Evolutionary conservation across 1,139 yeast genomes (phyloP), one percentile per base, ranked within the genome.

Genomic region (Sugiyamaella grinbergsii): DNA sequence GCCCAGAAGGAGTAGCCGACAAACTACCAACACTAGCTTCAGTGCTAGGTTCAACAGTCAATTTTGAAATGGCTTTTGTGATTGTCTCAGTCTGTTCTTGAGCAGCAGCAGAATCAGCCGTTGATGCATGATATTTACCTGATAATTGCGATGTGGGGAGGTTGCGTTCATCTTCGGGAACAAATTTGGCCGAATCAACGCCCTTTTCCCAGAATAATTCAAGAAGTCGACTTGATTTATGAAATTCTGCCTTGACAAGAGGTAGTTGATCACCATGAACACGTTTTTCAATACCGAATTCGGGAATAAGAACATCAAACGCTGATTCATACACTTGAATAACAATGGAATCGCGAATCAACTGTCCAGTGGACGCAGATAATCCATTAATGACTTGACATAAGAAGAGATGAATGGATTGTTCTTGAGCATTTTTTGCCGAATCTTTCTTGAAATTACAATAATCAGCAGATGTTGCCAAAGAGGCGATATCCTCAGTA

Each of bases 241-340:
- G 94, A 68, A 86, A 93, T 66, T 93, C 98, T 3, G 98, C 98
- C 69, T 90, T 90, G 22, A 81, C 82, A 56, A 93, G 74, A 13
- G 98, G 98, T 52, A 93, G 75, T 68, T 93, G 98, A 70, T 93
- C 98, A 38, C 98, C 97, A 63, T 93, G 98, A 23, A 93, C 98
- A 63, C 98, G 81, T 71, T 93, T 93, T 68, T 93, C 98, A 59
- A 93, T 88, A 38, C 98, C 98, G 71, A 91, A 85, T 61, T 89
- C 97, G 1, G 98, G 98, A 55, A 93, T 78, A 57, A 89, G 81
- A 5, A 93, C 95, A 69, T 93, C 98, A 72, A 93, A 93, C 1
- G 98, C 89, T 1, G 96, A 88, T 69, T 93, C 98, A 66, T 91
- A 91, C 5, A 91, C 98, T 67, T 90, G 97, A 32, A 90, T 72